Evolutionary conservation across 306 rosid species (phyloP).

Genomic region (Gastrolobium bilobum): DNA sequence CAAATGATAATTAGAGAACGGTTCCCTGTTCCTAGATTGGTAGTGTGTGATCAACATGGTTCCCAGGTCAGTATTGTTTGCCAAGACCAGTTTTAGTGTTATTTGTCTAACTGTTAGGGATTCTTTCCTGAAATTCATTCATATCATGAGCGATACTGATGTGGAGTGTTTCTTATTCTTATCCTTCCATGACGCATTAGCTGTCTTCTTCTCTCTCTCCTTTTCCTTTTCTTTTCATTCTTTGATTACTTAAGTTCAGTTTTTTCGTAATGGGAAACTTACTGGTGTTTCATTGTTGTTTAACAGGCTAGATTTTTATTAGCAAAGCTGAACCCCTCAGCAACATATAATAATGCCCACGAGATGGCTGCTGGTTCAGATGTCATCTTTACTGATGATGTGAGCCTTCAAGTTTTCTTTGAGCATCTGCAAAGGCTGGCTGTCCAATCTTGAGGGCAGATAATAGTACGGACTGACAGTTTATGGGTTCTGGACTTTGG

Average conservation of each 20-base stretch:
- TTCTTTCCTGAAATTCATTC: conserved; percentile 24
- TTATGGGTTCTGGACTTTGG: conserved; percentile 62
- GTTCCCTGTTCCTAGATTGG: conserved; percentile 96
- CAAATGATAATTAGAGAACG: conserved; percentile 72
- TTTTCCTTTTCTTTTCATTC: background rate
- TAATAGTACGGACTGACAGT: conserved; percentile 48
- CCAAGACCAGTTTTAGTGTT: conserved; percentile 28
- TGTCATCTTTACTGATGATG: conserved; percentile 95
- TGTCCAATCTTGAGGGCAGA: conserved; percentile 84
- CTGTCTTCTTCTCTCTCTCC: background rate
- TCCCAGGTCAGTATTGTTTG: conserved; percentile 80
- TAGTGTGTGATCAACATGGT: conserved; percentile 98
- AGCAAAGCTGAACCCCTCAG: conserved; percentile 97
- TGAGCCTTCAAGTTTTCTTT: conserved; percentile 96
- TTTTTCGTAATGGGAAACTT: conserved; percentile 13
- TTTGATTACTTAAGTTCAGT: background rate
- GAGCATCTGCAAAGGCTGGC: conserved; percentile 99
- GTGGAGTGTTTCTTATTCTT: conserved; percentile 16
- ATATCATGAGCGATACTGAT: conserved; percentile 9
- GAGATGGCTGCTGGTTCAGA: conserved; percentile 95
- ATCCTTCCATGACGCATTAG: background rate
- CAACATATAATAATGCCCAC: conserved; percentile 88
- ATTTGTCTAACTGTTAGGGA: background rate
- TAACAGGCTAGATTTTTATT: conserved; percentile 92
- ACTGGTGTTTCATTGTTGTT: conserved; percentile 33